These are phyloP conservation scores for Eudorina sp. DNA, from an alignment of 139 green algal species.

Conservation along the genomic window DNA sequence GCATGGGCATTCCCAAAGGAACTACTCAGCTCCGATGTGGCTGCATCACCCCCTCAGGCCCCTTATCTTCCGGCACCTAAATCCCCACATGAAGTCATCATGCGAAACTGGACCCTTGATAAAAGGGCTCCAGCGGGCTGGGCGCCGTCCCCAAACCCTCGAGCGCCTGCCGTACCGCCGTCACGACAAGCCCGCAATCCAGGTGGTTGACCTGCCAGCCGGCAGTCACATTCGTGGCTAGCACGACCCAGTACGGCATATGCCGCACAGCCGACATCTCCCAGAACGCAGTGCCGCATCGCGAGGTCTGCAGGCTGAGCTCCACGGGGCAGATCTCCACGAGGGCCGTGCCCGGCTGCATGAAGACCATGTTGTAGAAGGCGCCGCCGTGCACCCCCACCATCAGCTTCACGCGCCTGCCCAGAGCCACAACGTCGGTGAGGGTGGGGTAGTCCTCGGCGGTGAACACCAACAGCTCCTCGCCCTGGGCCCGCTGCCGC, in stretches of 20 bases:
- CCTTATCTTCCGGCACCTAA: too few relatives aligned
- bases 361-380: constrained; percentile 5
- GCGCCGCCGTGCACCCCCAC: constrained; percentile 13
- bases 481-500: neutral
- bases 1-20: too few relatives aligned
- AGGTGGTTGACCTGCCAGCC: neutral
- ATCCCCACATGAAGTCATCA: neutral
- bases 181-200: neutral
- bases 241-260: constrained; percentile 14
- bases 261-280: neutral
- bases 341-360: neutral
- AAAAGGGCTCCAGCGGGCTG: neutral
- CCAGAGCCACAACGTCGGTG: neutral
- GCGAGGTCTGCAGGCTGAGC: neutral
- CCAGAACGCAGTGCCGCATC: constrained; percentile 1
- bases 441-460: neutral
- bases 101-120: neutral
- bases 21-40: too few relatives aligned
- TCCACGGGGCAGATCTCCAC: constrained; percentile 1
- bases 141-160: neutral
- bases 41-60: too few relatives aligned
- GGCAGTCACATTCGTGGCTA: neutral
- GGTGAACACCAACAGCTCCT: neutral
- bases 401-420: neutral
- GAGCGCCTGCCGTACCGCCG: neutral